Evolutionary conservation across 306 rosid species (phyloP), one percentile per base, ranked within the genome.

Genomic region (Cercis canadensis): DNA sequence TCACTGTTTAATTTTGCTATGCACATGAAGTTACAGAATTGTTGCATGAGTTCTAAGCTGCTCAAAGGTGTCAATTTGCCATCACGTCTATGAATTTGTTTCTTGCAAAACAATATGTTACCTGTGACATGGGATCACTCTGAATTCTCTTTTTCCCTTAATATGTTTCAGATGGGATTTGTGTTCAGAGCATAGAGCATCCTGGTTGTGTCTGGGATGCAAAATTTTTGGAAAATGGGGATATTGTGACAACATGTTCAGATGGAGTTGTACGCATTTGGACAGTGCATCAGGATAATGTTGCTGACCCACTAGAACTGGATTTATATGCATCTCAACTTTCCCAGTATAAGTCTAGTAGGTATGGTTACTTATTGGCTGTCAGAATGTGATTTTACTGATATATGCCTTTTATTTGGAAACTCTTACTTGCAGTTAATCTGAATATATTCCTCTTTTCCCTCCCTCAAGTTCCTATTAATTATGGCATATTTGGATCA

Each of bases 191-290:
- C 81, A 89, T 94, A 76, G 98, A 89, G 75, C 97, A 94, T 87
- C 98, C 98, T 67, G 98, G 97, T 65, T 94, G 98, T 43, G 90
- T 94, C 76, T 94, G 98, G 98, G 97, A 94, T 80, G 86, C 85
- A 62, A 94, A 94, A 73, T 94, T 94, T 86, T 66, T 94, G 87
- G 98, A 86, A 80, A 90, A 90, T 68, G 98, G 97, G 47, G 97
- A 94, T 84, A 86, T 94, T 58, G 97, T 84, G 70, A 94, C 98
- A 34, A 96, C 97, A 51, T 90, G 98, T 83, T 94, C 98, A 0
- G 98, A 94, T 66, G 96, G 98, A 84, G 79, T 86, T 36, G 86
- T 70, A 45, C 95, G 96, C 57, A 74, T 94, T 61, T 94, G 98
- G 98, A 87, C 98, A 3, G 59, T 70, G 19, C 78, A 83, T 73